These are phyloP conservation scores for Termitomyces sp. DNA, from an alignment of 768 basidiomycete genomes.

Conservation along the genomic window DNA sequence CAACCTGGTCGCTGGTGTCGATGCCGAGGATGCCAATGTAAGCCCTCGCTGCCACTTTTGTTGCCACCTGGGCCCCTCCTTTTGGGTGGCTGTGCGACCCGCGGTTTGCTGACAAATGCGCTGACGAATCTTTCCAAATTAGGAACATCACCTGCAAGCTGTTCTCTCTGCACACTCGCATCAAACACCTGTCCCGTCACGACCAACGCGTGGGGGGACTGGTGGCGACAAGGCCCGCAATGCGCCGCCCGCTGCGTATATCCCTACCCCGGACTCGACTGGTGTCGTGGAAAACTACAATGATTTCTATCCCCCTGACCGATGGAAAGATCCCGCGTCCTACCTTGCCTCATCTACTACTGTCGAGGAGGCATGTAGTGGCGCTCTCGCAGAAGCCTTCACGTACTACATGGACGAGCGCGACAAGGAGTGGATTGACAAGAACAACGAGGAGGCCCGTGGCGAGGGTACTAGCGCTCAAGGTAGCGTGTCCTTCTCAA, in stretches of 20 bases:
- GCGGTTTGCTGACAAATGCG: slow-evolving; percentile 45
- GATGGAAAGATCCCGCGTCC: slow-evolving; percentile 74
- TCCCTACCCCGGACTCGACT: slow-evolving; percentile 91
- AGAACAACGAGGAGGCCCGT: slow-evolving; percentile 82
- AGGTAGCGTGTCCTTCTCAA: slow-evolving; percentile 57
- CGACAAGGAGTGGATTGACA: slow-evolving; percentile 92
- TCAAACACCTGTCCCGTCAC: slow-evolving; percentile 25
- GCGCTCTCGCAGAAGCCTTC: slow-evolving; percentile 68
- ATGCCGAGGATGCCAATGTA: slow-evolving; percentile 92
- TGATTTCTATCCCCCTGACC: slow-evolving; percentile 62
- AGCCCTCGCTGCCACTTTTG: slow-evolving; percentile 37
- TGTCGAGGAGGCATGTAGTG: slow-evolving; percentile 68
- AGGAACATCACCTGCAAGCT: slow-evolving; percentile 55
- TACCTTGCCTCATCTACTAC: slow-evolving; percentile 84
- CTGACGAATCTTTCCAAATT: slow-evolving; percentile 31
- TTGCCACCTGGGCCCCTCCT: slow-evolving; percentile 34
- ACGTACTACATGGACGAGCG: slow-evolving; percentile 95
- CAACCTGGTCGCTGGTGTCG: slow-evolving; percentile 78
- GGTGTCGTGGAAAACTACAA: slow-evolving; percentile 77
- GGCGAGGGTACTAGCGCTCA: slow-evolving; percentile 84
- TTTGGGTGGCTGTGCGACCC: slow-evolving; percentile 47
- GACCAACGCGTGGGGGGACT: slow-evolving; percentile 23
- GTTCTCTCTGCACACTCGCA: slow-evolving; percentile 43
- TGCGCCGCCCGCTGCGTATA: slow-evolving; percentile 59
- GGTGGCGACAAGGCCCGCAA: slow-evolving; percentile 28